These are phyloP conservation scores for Pyrenopolyporus hunteri DNA, from an alignment of 495 filamentous ascomycete genomes.

Conservation along the genomic window DNA sequence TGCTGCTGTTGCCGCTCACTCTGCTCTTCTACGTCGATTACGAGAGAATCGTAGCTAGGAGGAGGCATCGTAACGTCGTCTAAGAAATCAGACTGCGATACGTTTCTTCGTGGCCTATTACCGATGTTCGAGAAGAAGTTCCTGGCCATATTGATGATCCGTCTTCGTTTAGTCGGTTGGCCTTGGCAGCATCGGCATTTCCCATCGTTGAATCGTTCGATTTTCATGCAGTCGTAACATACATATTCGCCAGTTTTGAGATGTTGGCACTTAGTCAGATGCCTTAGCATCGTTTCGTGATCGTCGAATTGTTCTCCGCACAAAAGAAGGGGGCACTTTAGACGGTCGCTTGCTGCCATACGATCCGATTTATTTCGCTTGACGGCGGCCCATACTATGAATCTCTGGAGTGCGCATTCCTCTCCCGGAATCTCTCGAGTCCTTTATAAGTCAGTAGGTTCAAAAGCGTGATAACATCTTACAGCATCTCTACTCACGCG, in stretches of 20 bases:
- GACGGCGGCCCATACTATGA: conserved; percentile 58
- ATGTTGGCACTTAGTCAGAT: conserved; percentile 48
- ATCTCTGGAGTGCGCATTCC: conserved; percentile 54
- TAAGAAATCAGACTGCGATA: conserved; percentile 18
- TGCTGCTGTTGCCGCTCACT: conserved; percentile 7
- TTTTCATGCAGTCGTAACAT: conserved; percentile 55
- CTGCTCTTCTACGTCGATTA: conserved; percentile 24
- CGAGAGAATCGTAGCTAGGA: conserved; percentile 53
- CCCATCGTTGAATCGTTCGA: conserved; percentile 55
- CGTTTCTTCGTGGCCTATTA: conserved; percentile 44
- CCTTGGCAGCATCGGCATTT: conserved; percentile 54
- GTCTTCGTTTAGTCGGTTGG: conserved; percentile 53
- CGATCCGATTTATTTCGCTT: conserved; percentile 54
- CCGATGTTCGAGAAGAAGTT: conserved; percentile 56
- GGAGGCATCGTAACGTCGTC: conserved; percentile 40
- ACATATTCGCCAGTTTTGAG: conserved; percentile 54
- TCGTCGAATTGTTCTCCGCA: conserved; percentile 49
- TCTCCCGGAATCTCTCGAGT: conserved; percentile 49
- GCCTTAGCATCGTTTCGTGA: conserved; percentile 56
- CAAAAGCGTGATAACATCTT: not conserved
- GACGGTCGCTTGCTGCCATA: conserved; percentile 48
- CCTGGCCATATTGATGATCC: conserved; percentile 55
- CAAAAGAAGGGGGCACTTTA: conserved; percentile 52
- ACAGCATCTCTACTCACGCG: conserved; percentile 42
- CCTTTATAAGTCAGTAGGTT: conserved; percentile 45